Evolutionary conservation across 2,329 filamentous ascomycete genomes (phyloP), one percentile per base, ranked within the genome.

Genomic region (Aspergillus alliaceus): DNA sequence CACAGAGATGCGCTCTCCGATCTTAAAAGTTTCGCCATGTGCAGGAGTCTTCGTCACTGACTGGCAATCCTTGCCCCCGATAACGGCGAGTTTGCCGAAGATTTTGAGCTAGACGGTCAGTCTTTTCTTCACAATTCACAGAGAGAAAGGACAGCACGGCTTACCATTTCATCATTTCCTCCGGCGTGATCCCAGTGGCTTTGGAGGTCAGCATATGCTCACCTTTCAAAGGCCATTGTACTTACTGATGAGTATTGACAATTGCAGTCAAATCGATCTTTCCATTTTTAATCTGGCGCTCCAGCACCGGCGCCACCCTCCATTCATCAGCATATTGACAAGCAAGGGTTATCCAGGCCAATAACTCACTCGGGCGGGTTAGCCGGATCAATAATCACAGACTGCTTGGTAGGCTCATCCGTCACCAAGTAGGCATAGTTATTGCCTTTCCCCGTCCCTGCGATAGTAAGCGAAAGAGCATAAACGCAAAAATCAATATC

Each of bases 211-310:
- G 50, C n/a, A 39, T 42, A n/a, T n/a, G 40, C 24, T 44, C 3
- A 35, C 20, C 48, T 31, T n/a, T 2, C 18, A 11, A 4, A 14
- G 6, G 15, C 14, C 15, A 20, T 3, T 32, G 47, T 24, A 75
- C 90, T 76, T 80, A 96, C 93, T 98, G 93, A 70, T 99, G 95
- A 1, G 95, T 99, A 72, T 99, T 99, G 68, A 98, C 87, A 70
- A 99, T 96, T 50, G 88, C 90, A 24, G 84, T 92, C 60, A 99
- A 78, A 66, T 96, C 93, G 70, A 96, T 91, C 65, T 85, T 84
- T 15, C 89, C 88, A 22, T 80, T 78, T 39, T 86, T 77, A 6
- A 90, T 88, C 58, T 90, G 87, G 63, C 92, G 83, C 72, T 93
- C 88, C 52, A 99, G 77, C 9, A 83, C 79, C 12, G 86, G 85